These are phyloP conservation scores for Verticillium dahliae DNA, from an alignment of 2,329 filamentous ascomycete genomes.

Conservation along the genomic window DNA sequence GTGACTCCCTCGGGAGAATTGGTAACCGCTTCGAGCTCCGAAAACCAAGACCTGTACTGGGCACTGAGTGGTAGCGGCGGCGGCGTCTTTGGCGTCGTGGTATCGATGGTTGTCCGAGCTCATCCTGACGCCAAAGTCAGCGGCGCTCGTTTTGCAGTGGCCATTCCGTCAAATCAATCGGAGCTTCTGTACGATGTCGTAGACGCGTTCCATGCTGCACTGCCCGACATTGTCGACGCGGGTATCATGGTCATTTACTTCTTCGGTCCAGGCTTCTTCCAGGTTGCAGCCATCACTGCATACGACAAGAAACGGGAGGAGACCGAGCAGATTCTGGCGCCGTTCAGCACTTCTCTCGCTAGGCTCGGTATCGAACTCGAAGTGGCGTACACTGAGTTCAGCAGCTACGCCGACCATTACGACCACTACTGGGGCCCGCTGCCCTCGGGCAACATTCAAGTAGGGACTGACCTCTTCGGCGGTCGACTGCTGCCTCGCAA, in stretches of 20 bases:
- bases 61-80: constrained; percentile 40
- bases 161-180: not conserved
- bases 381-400: constrained; percentile 23
- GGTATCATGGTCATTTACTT: constrained; percentile 40
- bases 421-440: constrained; percentile 11
- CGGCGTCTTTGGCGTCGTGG: constrained; percentile 39
- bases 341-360: constrained; percentile 26
- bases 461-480: constrained; percentile 20
- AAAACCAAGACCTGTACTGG: constrained; percentile 42
- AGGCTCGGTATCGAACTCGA: constrained; percentile 16
- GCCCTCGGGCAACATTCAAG: constrained; percentile 20
- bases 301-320: constrained; percentile 34
- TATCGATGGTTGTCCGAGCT: constrained; percentile 45
- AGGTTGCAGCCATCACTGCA: constrained; percentile 35
- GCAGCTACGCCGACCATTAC: constrained; percentile 15
- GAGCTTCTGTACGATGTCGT: constrained; percentile 9
- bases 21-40: constrained; percentile 30
- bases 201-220: constrained; percentile 15
- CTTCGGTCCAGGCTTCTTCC: constrained; percentile 32
- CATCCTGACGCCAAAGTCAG: constrained; percentile 34
- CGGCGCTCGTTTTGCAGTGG: constrained; percentile 21
- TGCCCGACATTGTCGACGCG: constrained; percentile 33
- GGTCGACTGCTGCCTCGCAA: constrained; percentile 24
- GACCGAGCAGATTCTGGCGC: constrained; percentile 29
- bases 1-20: constrained; percentile 38